These are phyloP conservation scores for Diaporthe ampelina DNA, from an alignment of 2,329 filamentous ascomycete species.

Conservation along the genomic window DNA sequence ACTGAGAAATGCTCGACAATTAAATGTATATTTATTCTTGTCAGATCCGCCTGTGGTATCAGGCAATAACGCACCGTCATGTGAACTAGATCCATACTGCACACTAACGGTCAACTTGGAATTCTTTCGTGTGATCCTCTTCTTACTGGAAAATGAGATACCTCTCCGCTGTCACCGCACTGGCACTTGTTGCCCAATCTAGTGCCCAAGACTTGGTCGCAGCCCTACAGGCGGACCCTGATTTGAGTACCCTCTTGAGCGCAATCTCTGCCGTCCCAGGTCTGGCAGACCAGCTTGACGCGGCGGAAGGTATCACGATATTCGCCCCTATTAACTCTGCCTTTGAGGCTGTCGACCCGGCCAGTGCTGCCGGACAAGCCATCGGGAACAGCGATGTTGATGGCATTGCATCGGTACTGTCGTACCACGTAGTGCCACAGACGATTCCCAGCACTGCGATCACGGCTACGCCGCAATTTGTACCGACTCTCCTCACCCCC, in stretches of 20 bases:
- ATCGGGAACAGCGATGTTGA: background rate
- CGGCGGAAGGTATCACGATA: constrained; percentile 22
- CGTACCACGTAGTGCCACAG: constrained; percentile 23
- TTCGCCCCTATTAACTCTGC: constrained; percentile 29
- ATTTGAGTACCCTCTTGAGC: constrained; percentile 22
- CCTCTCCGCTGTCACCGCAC: background rate
- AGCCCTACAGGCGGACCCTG: constrained; percentile 14
- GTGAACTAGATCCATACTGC: accelerated
- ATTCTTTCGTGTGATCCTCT: background rate
- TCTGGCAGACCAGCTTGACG: constrained; percentile 15
- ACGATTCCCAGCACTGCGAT: constrained; percentile 14
- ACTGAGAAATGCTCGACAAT: background rate
- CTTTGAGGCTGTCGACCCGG: constrained; percentile 17
- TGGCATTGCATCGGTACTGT: constrained; percentile 29
- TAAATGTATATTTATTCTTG: background rate
- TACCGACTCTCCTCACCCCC: constrained; percentile 27
- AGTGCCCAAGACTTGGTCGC: constrained; percentile 13
- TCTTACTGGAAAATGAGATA: background rate
- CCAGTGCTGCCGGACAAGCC: constrained; percentile 20
- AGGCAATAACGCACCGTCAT: too few relatives aligned
- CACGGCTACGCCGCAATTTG: constrained; percentile 18
- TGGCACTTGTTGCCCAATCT: constrained; percentile 4
- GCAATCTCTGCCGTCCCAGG: constrained; percentile 20
- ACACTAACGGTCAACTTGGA: background rate
- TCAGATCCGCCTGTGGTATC: too few relatives aligned